Evolutionary conservation across 495 filamentous ascomycete species (phyloP), one percentile per base, ranked within the genome.

Genomic region (Cudoniella acicularis): DNA sequence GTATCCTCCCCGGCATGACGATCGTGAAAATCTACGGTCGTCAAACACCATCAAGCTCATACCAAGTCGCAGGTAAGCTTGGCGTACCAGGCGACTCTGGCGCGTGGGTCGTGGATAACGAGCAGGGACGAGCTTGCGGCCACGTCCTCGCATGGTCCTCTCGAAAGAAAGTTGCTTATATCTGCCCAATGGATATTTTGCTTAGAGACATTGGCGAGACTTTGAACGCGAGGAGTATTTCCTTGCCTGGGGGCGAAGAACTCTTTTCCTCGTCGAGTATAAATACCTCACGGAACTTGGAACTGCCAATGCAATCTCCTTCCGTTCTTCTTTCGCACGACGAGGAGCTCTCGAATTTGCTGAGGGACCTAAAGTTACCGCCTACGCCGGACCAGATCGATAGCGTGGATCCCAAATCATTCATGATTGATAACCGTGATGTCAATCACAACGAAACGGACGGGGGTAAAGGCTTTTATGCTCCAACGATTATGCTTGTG

Each of bases 141-240:
- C 92, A 96, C 62, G 89, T 98, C 13, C 77, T 97, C 10, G 93
- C 93, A 9, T 95, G 87, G 83, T 91, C 84, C 54, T 81, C 83
- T 52, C 82, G 82, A 57, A 91, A 83, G 64, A 79, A 82, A 60
- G 84, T 87, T 27, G 89, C 90, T 9, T 96, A 94, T 73, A 92
- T 98, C 60, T 89, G 89, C 56, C 93, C 93, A 2, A 98, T 98
- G 93, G 89, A 98, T 53, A 80, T 96, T 4, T 73, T 95, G 18
- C 77, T 97, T 16, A 79, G 86, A 40, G 93, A 98, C 66, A 96
- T 98, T 58, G 83, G 84, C 18, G 83, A 85, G 45, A 89, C 86
- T 0, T 76, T 98, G 4, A 80, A 79, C 10, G 87, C 84, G 0
- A 52, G 18, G 18, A 59, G 54, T 20, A 56, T 67, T 10, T 46